A percentile compares a stretch with the other conserved stretches of the same genome.
phyloP scores from a whole-genome alignment of 1,284 basidiomycete genomes.

The Fistulinella cinereoalba region DNA sequence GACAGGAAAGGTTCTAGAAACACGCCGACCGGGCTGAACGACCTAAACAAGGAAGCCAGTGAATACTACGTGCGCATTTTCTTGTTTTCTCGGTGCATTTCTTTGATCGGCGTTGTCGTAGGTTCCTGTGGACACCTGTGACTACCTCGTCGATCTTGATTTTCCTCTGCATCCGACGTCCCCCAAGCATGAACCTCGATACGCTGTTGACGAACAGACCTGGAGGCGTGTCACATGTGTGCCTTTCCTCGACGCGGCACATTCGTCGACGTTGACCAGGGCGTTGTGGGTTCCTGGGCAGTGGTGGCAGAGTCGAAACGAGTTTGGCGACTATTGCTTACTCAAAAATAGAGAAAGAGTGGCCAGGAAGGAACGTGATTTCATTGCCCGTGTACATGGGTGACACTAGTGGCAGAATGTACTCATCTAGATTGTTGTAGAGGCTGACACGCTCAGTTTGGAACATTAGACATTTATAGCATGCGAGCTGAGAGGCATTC shows the following conservation, averaged over 20 bases:
- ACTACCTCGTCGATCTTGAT: conserved; percentile 86
- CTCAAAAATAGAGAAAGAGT: conserved; percentile 52
- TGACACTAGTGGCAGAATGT: conserved; percentile 5
- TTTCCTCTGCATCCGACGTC: conserved; percentile 63
- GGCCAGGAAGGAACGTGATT: conserved; percentile 38
- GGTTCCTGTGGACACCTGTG: conserved; percentile 72
- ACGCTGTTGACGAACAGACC: conserved; percentile 53
- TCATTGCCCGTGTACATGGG: conserved; percentile 13
- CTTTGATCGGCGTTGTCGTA: conserved; percentile 32
- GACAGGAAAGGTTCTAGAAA: conserved; percentile 64
- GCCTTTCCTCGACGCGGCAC: conserved; percentile 78
- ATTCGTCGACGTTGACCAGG: conserved; percentile 69
- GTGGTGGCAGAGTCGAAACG: conserved; percentile 61
- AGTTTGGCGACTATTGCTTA: conserved; percentile 71
- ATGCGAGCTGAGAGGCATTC: not conserved
- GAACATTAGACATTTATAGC: conserved; percentile 21
- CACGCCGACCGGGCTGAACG: conserved; percentile 75
- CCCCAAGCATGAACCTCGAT: conserved; percentile 74
- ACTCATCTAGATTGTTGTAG: conserved; percentile 10
- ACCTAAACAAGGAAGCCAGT: conserved; percentile 78
- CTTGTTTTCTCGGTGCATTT: conserved; percentile 1
- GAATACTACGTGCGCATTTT: conserved; percentile 73
- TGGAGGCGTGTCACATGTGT: conserved; percentile 80
- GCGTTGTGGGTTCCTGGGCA: conserved; percentile 75
- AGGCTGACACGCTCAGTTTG: conserved; percentile 22